Evolutionary conservation across 768 basidiomycete species (phyloP).

Genomic region (Kwoniella dejecticola): DNA sequence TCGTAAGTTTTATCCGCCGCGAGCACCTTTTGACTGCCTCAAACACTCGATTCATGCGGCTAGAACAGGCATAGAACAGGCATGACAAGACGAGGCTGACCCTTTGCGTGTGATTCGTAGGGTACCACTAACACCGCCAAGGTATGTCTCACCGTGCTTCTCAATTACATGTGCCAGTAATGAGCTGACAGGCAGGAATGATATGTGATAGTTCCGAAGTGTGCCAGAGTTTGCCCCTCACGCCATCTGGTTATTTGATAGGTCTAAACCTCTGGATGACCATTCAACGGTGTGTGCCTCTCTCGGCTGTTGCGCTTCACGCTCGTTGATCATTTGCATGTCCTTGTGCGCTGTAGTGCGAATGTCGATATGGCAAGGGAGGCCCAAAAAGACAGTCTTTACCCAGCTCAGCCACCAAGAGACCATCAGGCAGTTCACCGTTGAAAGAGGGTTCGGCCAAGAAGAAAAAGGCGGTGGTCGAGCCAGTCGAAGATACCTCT

Average conservation of each 20-base stretch:
- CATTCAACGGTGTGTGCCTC: slow-evolving; percentile 28
- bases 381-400: background rate
- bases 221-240: slow-evolving; percentile 44
- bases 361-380: slow-evolving; percentile 34
- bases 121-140: slow-evolving; percentile 30
- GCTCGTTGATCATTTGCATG: slow-evolving; percentile 4
- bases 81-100: background rate
- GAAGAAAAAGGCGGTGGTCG: slow-evolving; percentile 13
- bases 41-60: too few species aligned
- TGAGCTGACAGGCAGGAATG: too few species aligned
- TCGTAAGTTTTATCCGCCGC: slow-evolving; percentile 21
- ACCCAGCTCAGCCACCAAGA: slow-evolving; percentile 11
- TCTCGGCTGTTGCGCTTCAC: background rate
- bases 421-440: slow-evolving; percentile 17
- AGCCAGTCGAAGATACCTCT: slow-evolving; percentile 17
- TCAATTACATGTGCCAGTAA: too few species aligned
- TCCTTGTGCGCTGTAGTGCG: slow-evolving; percentile 27
- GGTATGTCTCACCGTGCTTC: background rate
- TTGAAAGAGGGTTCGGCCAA: slow-evolving; percentile 27
- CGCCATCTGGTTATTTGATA: slow-evolving; percentile 45
- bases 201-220: slow-evolving; percentile 35
- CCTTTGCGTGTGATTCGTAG: slow-evolving; percentile 4
- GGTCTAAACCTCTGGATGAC: slow-evolving; percentile 21
- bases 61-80: too few species aligned
- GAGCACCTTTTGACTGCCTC: background rate